Evolutionary conservation across 345 rosid species (phyloP).

Genomic region (Odontarrhena argentea): DNA sequence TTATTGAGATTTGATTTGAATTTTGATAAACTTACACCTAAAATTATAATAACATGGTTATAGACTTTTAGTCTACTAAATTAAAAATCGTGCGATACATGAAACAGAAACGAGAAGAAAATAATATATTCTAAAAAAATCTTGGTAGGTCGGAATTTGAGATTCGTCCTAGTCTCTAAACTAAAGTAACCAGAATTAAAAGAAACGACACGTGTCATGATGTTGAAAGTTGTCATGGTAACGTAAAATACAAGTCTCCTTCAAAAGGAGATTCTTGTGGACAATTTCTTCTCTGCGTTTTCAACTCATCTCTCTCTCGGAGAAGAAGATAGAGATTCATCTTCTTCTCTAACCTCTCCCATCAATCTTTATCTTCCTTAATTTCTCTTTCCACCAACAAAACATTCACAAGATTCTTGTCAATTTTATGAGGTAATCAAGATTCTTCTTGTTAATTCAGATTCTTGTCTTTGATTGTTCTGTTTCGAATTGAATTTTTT

Average conservation of each 20-base stretch:
- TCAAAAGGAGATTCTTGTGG: conserved; percentile 19
- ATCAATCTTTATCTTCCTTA: not conserved
- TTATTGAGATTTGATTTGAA: not conserved
- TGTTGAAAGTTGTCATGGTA: conserved; percentile 21
- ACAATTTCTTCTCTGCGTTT: conserved; percentile 21
- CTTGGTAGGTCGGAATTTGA: conserved; percentile 18
- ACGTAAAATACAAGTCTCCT: conserved; percentile 22
- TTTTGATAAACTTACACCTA: not conserved
- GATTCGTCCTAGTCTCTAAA: not conserved
- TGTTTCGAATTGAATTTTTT: not conserved
- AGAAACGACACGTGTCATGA: conserved; percentile 20
- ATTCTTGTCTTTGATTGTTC: not conserved
- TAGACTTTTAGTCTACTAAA: not conserved
- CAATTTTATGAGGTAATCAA: conserved; percentile 6
- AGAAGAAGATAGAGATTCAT: conserved; percentile 22
- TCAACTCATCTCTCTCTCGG: not conserved
- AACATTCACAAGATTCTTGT: conserved; percentile 9
- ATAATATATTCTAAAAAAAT: not conserved
- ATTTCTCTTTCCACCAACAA: not conserved
- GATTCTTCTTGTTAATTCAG: not conserved
- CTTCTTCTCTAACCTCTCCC: not conserved
- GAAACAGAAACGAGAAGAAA: not conserved
- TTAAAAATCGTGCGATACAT: conserved; percentile 24
- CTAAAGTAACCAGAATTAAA: not conserved
- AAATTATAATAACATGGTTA: not conserved